Evolutionary conservation across 2,329 filamentous ascomycete genomes (phyloP), one percentile per base, ranked within the genome.

Genomic region (Colletotrichum sp.): DNA sequence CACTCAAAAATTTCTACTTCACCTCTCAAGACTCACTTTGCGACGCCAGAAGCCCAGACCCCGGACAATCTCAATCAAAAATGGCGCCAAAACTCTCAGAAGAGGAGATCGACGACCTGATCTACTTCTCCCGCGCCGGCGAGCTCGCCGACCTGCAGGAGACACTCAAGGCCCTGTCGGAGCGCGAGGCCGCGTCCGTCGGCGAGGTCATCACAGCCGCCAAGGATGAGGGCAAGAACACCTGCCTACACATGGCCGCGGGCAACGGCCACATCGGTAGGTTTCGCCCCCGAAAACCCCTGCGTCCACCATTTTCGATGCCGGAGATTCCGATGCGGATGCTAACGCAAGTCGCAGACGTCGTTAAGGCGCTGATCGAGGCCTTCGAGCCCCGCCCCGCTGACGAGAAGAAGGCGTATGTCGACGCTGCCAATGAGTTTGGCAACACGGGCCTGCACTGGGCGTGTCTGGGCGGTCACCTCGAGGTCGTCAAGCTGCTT

Each of bases 381-480:
- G 83, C 84, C 77, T 88, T 90, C 76, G 79, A 85, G 30, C 79
- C 78, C n/a, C 83, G 82, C 60, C 84, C 84, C 63, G 83, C 79
- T 25, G 79, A 83, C 39, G 85, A 87, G 76, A 87, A 86, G 78
- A 85, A 87, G 78, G 83, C 88, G 1, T 92, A 93, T 79, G 84
- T 96, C 28, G 94, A 95, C 80, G 87, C 90, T 4, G 88, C 91
- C 77, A 99, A 99, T 82, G 88, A 92, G 77, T 93, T 94, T 61
- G 96, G 96, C 60, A 98, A 98, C 86, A 98, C 96, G 1, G 91
- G 95, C 1, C 88, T 99, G 74, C 97, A 99, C 86, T 98, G 96
- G 96, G 96, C 96, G 0, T 94, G 95, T 1, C 87, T 98, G 71
- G 97, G 98, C 71, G 96, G 96, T 2, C 96, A 98, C 81, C 87